phyloP scores from a whole-genome alignment of 176 grass and related monocot species.

The Rhynchospora breviuscula region DNA sequence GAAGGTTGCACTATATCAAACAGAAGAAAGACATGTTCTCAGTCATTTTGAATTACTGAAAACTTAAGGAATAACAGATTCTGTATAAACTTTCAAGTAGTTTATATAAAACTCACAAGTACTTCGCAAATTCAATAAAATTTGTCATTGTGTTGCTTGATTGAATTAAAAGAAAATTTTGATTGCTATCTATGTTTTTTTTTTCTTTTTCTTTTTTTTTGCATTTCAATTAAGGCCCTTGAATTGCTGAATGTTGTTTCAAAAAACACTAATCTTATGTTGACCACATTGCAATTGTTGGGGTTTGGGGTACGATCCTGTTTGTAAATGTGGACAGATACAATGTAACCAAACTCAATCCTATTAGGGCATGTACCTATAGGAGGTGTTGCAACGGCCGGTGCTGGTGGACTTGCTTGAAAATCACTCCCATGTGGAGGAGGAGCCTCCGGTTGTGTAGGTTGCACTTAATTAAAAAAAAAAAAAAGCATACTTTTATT shows the following conservation, averaged over 20 bases:
- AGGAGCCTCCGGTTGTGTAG: neutral
- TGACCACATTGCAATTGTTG: neutral
- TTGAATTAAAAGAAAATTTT: too few species aligned
- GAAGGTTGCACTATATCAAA: constrained; percentile 20
- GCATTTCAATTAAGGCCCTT: too few species aligned
- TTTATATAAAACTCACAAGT: too few species aligned
- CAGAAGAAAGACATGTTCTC: neutral
- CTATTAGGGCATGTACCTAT: constrained; percentile 30
- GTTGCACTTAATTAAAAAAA: neutral
- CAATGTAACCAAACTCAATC: neutral
- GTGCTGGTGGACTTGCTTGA: constrained; percentile 37
- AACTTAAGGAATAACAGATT: neutral
- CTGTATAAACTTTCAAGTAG: too few species aligned
- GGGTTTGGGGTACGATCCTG: neutral
- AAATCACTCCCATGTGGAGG: constrained; percentile 25
- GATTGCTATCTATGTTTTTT: too few species aligned
- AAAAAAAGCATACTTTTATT: neutral
- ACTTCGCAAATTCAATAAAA: too few species aligned
- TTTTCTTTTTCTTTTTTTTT: too few species aligned
- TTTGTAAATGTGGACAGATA: neutral
- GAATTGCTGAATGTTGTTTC: neutral
- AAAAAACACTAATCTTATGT: neutral
- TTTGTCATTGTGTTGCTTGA: too few species aligned
- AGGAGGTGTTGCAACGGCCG: constrained; percentile 38
- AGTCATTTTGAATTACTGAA: neutral